Conservation (phyloP, 108 stramenopile genomes). For the Bacterosira constricta region DNA sequence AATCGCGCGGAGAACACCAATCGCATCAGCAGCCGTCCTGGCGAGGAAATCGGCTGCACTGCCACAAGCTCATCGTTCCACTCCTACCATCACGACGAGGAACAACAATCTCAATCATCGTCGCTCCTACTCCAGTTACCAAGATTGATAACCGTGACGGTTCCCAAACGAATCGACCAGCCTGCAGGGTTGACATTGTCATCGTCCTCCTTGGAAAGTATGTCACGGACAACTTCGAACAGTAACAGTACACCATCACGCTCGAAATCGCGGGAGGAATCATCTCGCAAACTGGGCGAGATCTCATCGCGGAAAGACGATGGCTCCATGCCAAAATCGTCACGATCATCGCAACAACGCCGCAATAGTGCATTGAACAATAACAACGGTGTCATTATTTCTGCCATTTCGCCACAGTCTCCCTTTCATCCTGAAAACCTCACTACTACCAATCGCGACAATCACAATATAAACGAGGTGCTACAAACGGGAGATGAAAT, state of each 20-base stretch:
- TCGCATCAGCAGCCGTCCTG: neutral
- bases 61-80: neutral
- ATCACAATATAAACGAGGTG: neutral
- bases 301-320: neutral
- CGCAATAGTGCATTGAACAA: no score
- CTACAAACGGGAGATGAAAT: constrained; percentile 9
- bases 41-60: neutral
- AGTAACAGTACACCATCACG: no score
- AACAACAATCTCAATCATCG: neutral
- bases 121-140: neutral
- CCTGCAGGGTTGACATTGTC: neutral
- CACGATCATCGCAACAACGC: no score
- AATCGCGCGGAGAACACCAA: no score
- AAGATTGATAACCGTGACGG: neutral
- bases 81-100: neutral
- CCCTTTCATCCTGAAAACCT: neutral
- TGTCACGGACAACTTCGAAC: no score
- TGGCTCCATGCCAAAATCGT: no score
- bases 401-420: neutral
- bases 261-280: no score
- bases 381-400: neutral
- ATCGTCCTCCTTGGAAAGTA: no score
- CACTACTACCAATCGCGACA: neutral
- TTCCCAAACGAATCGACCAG: neutral
- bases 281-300: no score